phyloP scores from a whole-genome alignment of 495 filamentous ascomycete species.

The Neurospora sublineolata region DNA sequence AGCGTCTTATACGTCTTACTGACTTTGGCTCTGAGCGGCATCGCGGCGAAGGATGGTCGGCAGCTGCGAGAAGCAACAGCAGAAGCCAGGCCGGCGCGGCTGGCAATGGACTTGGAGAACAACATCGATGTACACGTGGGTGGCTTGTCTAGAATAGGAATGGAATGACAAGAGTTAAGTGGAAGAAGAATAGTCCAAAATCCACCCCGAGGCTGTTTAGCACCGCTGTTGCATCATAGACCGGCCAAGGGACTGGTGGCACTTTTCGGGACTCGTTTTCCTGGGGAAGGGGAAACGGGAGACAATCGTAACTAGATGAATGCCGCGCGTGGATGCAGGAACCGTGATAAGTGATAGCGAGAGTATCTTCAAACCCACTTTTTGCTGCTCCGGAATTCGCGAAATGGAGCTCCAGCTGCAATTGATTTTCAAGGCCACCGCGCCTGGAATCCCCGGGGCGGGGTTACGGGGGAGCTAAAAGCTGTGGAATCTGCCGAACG shows the following conservation, averaged over 20 bases:
- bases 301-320: background rate
- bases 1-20: slow-evolving; percentile 31
- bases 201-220: background rate
- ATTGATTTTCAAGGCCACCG: background rate
- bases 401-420: background rate
- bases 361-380: background rate
- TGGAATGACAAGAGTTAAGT: background rate
- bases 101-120: slow-evolving; percentile 29
- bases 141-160: background rate
- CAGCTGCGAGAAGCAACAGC: slow-evolving; percentile 26
- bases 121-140: slow-evolving; percentile 20
- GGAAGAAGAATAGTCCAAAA: background rate
- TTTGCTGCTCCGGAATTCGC: background rate
- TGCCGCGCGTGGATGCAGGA: background rate
- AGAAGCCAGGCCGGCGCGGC: slow-evolving; percentile 30
- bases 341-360: background rate
- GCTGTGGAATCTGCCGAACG: background rate
- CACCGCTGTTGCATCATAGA: background rate
- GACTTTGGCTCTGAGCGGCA: slow-evolving; percentile 87
- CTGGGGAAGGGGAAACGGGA: background rate
- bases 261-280: background rate
- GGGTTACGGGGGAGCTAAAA: background rate
- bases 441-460: background rate
- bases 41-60: slow-evolving; percentile 29
- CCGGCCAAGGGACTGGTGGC: slow-evolving; percentile 1